Evolutionary conservation across 2,329 filamentous ascomycete genomes (phyloP).

Genomic region (Ascochyta rabiei): DNA sequence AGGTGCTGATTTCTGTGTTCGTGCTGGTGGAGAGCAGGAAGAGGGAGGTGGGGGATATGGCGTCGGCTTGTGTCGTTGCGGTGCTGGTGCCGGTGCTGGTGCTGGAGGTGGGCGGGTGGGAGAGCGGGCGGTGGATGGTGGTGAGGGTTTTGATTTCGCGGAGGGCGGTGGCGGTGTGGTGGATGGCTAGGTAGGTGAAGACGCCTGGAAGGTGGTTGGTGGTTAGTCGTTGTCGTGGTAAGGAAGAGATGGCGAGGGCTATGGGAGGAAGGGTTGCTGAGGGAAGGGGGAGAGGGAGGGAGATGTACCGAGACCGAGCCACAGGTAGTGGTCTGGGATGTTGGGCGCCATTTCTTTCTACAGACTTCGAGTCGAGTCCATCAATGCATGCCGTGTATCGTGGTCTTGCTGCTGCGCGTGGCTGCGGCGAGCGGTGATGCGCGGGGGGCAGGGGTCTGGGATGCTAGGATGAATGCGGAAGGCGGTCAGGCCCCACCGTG

Average conservation of each 20-base stretch:
- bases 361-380: too few relatives aligned
- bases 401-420: conserved; percentile 19
- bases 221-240: too few relatives aligned
- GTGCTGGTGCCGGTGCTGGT: conserved; percentile 57
- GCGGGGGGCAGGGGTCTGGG: conserved; percentile 18
- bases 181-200: conserved; percentile 61
- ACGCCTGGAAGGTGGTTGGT: conserved; percentile 51
- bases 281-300: conserved; percentile 50
- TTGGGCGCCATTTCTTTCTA: conserved; percentile 37
- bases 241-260: too few relatives aligned
- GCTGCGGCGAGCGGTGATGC: background rate
- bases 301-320: conserved; percentile 52
- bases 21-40: conserved; percentile 48
- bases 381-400: background rate
- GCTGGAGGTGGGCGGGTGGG: conserved; percentile 5
- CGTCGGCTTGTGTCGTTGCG: conserved; percentile 70
- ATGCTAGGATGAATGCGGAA: background rate
- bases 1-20: conserved; percentile 53
- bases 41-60: conserved; percentile 51
- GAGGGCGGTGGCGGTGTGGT: conserved; percentile 64
- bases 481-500: conserved; percentile 21
- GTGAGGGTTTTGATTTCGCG: conserved; percentile 49
- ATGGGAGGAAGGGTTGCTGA: conserved; percentile 17
- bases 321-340: conserved; percentile 55
- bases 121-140: conserved; percentile 65